Percentiles rank a stretch among this genome's conserved stretches.
These are phyloP conservation scores for Solanum pimpinellifolium DNA, from an alignment of 257 asterid species.

Conservation along the genomic window DNA sequence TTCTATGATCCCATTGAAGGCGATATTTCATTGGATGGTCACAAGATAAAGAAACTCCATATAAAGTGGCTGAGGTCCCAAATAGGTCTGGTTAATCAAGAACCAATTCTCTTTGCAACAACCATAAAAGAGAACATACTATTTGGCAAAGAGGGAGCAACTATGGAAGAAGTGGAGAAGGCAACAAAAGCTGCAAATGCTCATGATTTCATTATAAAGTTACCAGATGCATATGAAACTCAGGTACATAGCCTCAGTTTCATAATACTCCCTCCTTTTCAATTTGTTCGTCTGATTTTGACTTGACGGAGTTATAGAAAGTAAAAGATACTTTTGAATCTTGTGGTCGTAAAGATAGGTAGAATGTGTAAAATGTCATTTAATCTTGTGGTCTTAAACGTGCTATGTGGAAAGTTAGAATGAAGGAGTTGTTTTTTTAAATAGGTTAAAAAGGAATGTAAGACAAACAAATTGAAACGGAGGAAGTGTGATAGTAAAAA, in stretches of 20 bases:
- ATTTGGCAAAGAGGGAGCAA: conserved; percentile 64
- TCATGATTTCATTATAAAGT: conserved; percentile 50
- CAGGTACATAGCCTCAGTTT: conserved; percentile 30
- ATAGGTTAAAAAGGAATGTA: neutral
- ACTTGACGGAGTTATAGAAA: neutral
- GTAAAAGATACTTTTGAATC: neutral
- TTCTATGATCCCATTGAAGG: conserved; percentile 74
- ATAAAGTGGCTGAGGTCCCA: conserved; percentile 74
- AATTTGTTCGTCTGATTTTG: neutral
- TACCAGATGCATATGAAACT: conserved; percentile 59
- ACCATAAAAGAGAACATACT: conserved; percentile 60
- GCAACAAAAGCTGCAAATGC: conserved; percentile 78
- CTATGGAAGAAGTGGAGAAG: conserved; percentile 47
- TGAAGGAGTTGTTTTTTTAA: neutral
- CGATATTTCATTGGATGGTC: conserved; percentile 53
- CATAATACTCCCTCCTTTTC: neutral
- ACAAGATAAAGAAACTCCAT: conserved; percentile 61
- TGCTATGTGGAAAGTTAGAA: neutral
- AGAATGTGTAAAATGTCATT: no score
- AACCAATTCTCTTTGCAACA: conserved; percentile 77
- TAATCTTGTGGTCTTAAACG: neutral
- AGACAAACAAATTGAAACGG: neutral
- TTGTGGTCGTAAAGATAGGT: neutral
- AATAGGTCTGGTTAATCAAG: conserved; percentile 80
- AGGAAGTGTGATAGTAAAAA: neutral